A percentile compares a stretch with the other conserved stretches of the same genome.
Conservation (phyloP, 805 yeast genomes). For the Candida fluviatilis region DNA sequence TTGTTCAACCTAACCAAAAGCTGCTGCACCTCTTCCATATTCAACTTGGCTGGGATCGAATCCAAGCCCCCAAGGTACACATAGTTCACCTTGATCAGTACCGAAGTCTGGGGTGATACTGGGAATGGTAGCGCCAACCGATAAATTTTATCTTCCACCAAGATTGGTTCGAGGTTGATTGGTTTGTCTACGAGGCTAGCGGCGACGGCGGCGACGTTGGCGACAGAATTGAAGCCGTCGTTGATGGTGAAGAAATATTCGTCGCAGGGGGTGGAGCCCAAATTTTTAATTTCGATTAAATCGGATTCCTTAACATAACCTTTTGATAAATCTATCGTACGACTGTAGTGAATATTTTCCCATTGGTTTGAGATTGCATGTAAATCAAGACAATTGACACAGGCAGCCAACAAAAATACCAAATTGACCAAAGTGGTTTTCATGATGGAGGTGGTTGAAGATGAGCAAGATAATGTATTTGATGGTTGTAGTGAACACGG, state of each 20-base stretch:
- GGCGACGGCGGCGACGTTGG: slow-evolving; percentile 40
- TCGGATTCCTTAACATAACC: slow-evolving; percentile 63
- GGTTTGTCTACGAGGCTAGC: slow-evolving; percentile 16
- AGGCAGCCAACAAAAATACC: background rate
- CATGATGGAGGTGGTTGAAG: background rate
- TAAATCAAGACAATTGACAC: background rate
- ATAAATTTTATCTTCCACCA: slow-evolving; percentile 24
- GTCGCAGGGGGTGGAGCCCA: slow-evolving; percentile 47
- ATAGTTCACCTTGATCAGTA: slow-evolving; percentile 46
- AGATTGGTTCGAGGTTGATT: slow-evolving; percentile 12
- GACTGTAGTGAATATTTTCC: slow-evolving; percentile 55
- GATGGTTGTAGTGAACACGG: slow-evolving; percentile 2
- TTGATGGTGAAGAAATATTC: slow-evolving; percentile 56
- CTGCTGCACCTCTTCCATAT: slow-evolving; percentile 57
- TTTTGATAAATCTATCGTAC: slow-evolving; percentile 60
- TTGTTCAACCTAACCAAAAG: slow-evolving; percentile 52
- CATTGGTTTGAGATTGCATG: slow-evolving; percentile 20
- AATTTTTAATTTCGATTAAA: slow-evolving; percentile 55
- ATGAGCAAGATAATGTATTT: no score
- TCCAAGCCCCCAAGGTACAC: slow-evolving; percentile 43
- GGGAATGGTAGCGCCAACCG: slow-evolving; percentile 57
- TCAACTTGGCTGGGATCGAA: slow-evolving; percentile 65
- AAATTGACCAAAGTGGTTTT: background rate
- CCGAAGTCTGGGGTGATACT: slow-evolving; percentile 56
- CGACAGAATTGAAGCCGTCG: slow-evolving; percentile 44